Evolutionary conservation across 768 basidiomycete species (phyloP), one percentile per base, ranked within the genome.

Genomic region (Lactifluus volemus): DNA sequence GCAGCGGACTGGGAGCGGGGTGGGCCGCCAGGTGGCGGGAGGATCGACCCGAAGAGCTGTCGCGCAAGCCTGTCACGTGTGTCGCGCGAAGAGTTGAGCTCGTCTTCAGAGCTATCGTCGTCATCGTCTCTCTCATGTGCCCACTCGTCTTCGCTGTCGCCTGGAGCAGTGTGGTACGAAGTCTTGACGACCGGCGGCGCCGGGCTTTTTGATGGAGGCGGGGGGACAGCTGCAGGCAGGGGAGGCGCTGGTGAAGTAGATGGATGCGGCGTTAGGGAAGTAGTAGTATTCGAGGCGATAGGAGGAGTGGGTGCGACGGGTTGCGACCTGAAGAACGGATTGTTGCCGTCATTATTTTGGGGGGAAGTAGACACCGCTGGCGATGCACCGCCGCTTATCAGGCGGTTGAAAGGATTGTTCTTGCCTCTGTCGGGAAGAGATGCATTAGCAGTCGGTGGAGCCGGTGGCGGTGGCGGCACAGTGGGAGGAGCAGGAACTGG

Each of bases 401-500:
- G 67, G 12, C 81, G 80, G 71, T 82, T 88, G 71, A 95, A 95
- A 0, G 92, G 92, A 71, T 94, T 94, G 9, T 83, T 90, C 54
- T 77, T 78, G 5, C 83, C 76, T 66, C 84, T 84, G 42, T 82
- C 78, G 1, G 70, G 53, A 19, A 78, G 69, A 38, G 68, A 65
- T 4, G 67, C 55, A 6, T 71, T 49, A 38, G 69, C 60, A 36
- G 76, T 66, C 32, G 78, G 70, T 0, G 74, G 68, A 29, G 76
- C 71, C 2, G 81, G 70, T n/a, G 77, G 72, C 1, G 76, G 68
- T 17, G 76, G 68, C 9, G 71, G 69, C 34, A 72, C 65, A n/a
- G 73, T 64, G 25, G 72, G 49, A 5, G 69, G 30, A 45, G 67
- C 68, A 38, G 69, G 67, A 14, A 75, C 70, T 11, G 74, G 65